phyloP scores from a whole-genome alignment of 306 rosid species.

The Arachis hypogaea region DNA sequence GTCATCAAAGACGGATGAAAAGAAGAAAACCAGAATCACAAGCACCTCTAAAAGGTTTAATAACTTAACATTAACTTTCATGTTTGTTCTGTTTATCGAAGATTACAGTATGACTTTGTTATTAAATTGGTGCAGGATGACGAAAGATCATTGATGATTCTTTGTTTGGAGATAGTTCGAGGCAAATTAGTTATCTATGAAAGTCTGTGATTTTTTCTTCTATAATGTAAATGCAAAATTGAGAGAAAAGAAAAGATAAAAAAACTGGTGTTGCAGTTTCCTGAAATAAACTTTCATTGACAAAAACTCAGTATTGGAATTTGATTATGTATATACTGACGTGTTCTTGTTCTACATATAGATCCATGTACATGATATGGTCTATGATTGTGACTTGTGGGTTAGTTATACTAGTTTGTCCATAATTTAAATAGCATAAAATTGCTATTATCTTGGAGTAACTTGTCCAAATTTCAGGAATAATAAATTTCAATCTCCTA shows the following conservation, averaged over 20 bases:
- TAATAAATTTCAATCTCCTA: background rate
- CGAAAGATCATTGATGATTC: constrained; percentile 42
- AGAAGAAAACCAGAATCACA: constrained; percentile 51
- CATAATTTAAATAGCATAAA: background rate
- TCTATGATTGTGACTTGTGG: constrained; percentile 2
- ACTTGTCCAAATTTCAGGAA: background rate
- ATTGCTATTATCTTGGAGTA: background rate
- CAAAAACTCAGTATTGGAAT: constrained; percentile 17
- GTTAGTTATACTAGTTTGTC: constrained; percentile 15
- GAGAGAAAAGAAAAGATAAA: constrained; percentile 3
- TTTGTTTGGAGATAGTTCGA: constrained; percentile 39
- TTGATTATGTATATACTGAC: constrained; percentile 39
- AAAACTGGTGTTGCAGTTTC: constrained; percentile 36
- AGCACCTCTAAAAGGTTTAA: constrained; percentile 58
- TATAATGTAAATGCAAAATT: constrained; percentile 33
- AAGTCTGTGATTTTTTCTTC: constrained; percentile 43
- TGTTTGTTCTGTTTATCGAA: constrained; percentile 15
- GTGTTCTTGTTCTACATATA: constrained; percentile 36
- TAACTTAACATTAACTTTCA: constrained; percentile 3
- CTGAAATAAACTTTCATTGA: constrained; percentile 42
- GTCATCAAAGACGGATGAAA: constrained; percentile 50
- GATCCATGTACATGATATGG: constrained; percentile 32
- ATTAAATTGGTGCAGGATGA: constrained; percentile 53
- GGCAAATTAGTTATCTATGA: constrained; percentile 25
- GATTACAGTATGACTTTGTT: constrained; percentile 14